Conservation (phyloP, 2,329 filamentous ascomycete genomes). For the Pyrenophora graminea region DNA sequence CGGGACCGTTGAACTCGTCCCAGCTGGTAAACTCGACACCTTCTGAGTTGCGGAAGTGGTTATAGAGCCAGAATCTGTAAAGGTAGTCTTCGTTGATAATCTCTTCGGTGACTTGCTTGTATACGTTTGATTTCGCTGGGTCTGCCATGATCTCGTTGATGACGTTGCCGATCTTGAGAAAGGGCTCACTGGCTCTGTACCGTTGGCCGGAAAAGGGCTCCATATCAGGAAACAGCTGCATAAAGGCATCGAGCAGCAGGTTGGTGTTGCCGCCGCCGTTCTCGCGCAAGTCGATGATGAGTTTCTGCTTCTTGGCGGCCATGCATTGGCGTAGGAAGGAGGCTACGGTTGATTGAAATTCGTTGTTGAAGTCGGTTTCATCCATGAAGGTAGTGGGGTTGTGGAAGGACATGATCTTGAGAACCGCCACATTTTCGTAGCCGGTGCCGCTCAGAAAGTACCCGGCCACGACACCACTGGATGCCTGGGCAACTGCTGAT, state of each 20-base stretch:
- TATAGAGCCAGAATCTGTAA: slow-evolving; percentile 29
- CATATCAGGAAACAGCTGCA: slow-evolving; percentile 56
- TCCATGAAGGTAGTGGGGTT: slow-evolving; percentile 15
- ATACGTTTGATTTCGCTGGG: slow-evolving; percentile 9
- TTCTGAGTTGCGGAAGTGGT: slow-evolving; percentile 30
- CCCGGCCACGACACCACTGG: slow-evolving; percentile 43
- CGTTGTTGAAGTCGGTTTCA: slow-evolving; percentile 18
- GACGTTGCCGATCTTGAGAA: slow-evolving; percentile 26
- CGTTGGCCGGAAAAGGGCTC: slow-evolving; percentile 43
- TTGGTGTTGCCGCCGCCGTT: slow-evolving; percentile 60
- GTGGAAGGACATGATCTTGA: slow-evolving; percentile 49
- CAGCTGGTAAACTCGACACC: slow-evolving; percentile 48
- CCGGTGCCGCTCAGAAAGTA: slow-evolving; percentile 50
- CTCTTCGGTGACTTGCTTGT: background rate
- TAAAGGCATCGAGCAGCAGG: slow-evolving; percentile 50
- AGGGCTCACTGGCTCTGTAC: slow-evolving; percentile 25
- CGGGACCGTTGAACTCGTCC: slow-evolving; percentile 51
- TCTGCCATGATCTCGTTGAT: slow-evolving; percentile 29
- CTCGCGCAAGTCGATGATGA: slow-evolving; percentile 65
- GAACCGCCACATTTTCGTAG: slow-evolving; percentile 46
- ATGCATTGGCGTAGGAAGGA: slow-evolving; percentile 53
- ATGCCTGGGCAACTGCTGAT: slow-evolving; percentile 16
- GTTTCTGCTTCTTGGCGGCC: slow-evolving; percentile 55
- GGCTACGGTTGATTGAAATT: slow-evolving; percentile 40
- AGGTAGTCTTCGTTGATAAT: slow-evolving; percentile 16